These are phyloP conservation scores for Hypholoma sublateritium DNA, from an alignment of 768 basidiomycete genomes.

Conservation along the genomic window DNA sequence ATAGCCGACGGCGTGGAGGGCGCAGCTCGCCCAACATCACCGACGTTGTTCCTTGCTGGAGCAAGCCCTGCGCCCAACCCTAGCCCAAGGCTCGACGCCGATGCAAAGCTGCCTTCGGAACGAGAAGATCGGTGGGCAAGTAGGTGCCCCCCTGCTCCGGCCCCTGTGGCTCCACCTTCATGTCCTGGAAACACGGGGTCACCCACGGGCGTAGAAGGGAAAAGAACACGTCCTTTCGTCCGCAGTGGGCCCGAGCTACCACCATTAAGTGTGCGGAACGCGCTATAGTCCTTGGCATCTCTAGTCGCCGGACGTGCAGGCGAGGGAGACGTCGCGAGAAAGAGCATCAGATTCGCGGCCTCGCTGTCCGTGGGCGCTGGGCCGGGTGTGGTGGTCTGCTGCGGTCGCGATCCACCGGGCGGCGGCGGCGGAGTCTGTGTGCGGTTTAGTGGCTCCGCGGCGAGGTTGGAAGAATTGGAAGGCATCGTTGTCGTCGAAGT, in stretches of 20 bases:
- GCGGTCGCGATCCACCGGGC: slow-evolving; percentile 21
- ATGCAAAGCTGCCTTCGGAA: slow-evolving; percentile 42
- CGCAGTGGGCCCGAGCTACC: slow-evolving; percentile 43
- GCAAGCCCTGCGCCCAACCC: slow-evolving; percentile 24
- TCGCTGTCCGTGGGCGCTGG: slow-evolving; percentile 73
- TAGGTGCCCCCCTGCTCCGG: slow-evolving; percentile 1
- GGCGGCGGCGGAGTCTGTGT: slow-evolving; percentile 39
- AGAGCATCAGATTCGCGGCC: slow-evolving; percentile 85
- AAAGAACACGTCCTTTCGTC: slow-evolving; percentile 69
- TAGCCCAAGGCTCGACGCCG: slow-evolving; percentile 40
- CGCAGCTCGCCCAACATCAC: not conserved
- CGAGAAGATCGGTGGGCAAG: slow-evolving; percentile 13
- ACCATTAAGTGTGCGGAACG: slow-evolving; percentile 55
- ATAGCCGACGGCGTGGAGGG: slow-evolving; percentile 1
- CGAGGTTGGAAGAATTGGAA: slow-evolving; percentile 19
- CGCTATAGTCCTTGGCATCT: slow-evolving; percentile 52
- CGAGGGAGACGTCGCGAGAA: slow-evolving; percentile 82
- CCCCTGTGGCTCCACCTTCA: slow-evolving; percentile 10
- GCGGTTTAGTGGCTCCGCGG: slow-evolving; percentile 29
- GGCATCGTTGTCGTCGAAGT: slow-evolving; percentile 16
- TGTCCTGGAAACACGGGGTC: slow-evolving; percentile 19
- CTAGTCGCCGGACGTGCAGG: slow-evolving; percentile 63
- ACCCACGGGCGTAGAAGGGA: slow-evolving; percentile 42
- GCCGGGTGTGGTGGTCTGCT: slow-evolving; percentile 39
- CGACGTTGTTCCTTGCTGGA: slow-evolving; percentile 1